These are phyloP conservation scores for Leptographium galeiforme DNA, from an alignment of 2,329 filamentous ascomycete genomes.

Conservation along the genomic window DNA sequence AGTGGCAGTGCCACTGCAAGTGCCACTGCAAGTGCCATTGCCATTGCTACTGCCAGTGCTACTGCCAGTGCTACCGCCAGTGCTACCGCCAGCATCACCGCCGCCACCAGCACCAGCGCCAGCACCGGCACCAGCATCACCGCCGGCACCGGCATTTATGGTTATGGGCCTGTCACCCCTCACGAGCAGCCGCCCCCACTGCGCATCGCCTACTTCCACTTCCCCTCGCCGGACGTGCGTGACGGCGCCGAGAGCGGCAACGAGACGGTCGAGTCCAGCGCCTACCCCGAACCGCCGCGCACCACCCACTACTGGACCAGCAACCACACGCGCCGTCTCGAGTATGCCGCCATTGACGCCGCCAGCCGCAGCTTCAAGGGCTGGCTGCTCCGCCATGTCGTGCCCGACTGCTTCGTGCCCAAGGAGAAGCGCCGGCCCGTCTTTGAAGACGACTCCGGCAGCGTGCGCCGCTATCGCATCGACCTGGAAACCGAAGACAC, in stretches of 20 bases:
- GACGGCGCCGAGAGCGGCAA: background rate
- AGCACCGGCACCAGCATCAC: background rate
- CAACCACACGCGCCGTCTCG: constrained; percentile 45
- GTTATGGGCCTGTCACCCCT: no score
- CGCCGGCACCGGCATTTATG: background rate
- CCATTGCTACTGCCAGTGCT: no score
- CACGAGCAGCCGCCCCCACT: background rate
- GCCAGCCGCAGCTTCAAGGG: constrained; percentile 46
- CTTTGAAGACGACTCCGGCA: constrained; percentile 50
- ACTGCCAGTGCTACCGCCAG: no score
- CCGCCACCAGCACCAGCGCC: background rate
- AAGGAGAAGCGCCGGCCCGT: constrained; percentile 32
- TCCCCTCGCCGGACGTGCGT: constrained; percentile 20
- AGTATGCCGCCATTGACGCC: constrained; percentile 55
- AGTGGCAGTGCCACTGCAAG: no score
- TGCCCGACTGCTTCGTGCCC: constrained; percentile 48
- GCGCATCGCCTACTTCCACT: constrained; percentile 27
- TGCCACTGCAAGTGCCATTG: no score
- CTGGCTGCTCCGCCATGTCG: constrained; percentile 42
- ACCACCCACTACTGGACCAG: constrained; percentile 57
- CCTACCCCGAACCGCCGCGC: constrained; percentile 34
- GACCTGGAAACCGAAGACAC: constrained; percentile 36
- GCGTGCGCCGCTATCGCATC: constrained; percentile 48
- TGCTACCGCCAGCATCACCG: no score
- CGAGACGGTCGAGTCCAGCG: constrained; percentile 1